Evolutionary conservation across 2,329 filamentous ascomycete species (phyloP), one percentile per base, ranked within the genome.

Genomic region (Penicillium frequentans): DNA sequence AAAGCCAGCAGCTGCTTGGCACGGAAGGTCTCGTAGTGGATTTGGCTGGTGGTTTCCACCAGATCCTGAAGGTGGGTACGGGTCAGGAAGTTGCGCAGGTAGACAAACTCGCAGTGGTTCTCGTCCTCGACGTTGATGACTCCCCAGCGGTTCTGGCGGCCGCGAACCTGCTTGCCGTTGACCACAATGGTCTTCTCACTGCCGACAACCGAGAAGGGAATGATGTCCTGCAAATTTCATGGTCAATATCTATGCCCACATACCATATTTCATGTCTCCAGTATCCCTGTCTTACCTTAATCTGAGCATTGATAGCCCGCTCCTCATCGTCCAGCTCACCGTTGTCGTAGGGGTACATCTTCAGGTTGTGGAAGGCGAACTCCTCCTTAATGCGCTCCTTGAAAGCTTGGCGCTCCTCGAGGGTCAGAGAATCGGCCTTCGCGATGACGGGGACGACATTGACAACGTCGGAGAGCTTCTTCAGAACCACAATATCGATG

Each of bases 301-400:
- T 99, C 75, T 96, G 90, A 58, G 86, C 87, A 81, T 98, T 98
- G 79, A 96, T 83, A 60, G 88, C 88, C 70, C 91, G 89, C 82
- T 99, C 95, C 83, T 99, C 95, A 64, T 95, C 90, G 73, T 99
- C 95, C 69, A 98, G 89, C 84, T 99, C 95, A 71, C 99, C 95
- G 75, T 97, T 98, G 78, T 99, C 95, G 78, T 99, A 99, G 59
- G 95, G 95, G 84, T 96, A 99, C 95, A 99, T 99, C 85, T 96
- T 93, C 73, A 99, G 86, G 84, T 98, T 98, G 86, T 99, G 95
- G 89, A 99, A 99, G 57, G 90, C 83, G 77, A 99, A 99, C 79
- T 99, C 95, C 84, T 98, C 95, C 90, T 96, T 97, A 84, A 99
- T 99, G 77, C 90, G 87, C 82, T 97, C 91, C 87, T 99, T 99